Evolutionary conservation across 257 asterid species (phyloP), one percentile per base, ranked within the genome.

Genomic region (Leonotis leonurus): DNA sequence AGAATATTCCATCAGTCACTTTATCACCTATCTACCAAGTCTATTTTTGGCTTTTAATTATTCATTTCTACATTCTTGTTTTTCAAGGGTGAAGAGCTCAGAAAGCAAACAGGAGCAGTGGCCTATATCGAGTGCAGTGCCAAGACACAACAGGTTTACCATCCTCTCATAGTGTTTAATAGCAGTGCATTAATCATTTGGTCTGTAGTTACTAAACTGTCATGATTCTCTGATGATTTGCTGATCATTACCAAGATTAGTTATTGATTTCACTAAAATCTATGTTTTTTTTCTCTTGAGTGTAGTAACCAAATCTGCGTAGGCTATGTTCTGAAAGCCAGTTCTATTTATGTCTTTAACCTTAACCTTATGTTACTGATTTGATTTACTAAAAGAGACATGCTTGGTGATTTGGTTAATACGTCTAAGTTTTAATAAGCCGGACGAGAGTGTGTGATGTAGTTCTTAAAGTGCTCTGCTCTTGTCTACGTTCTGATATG

Each of bases 71-170:
- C 20, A 37, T 24, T 51, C 6, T 61, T 6, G 16, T 33, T 20
- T 26, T 10, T 64, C n/a, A n/a, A 87, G 93, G 95, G 88, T 5
- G 95, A 87, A 73, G 93, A 87, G 68, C 81, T 87, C 22, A 84
- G 71, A 78, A 87, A 78, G 76, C 89, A 81, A 77, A 87, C 84
- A 64, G 90, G 95, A 35, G 90, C 93, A 18, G 90, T 84, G 72
- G 78, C 93, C 17, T 84, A 87, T 32, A 62, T 87, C 16, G 95
- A 87, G 67, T 84, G 92, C 81, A 87, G 95, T 27, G 88, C 95
- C 51, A 84, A 87, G 68, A 87, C 85, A 3, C 95, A 87, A 45
- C 93, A 80, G 88, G 95, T 83, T 63, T 26, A 61, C 60, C 22
- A 12, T 14, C 32, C 2, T 6, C 17, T 8, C 22, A 20, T 20